A percentile compares a stretch with the other conserved stretches of the same genome.
These are phyloP conservation scores for Mesembryanthemum crystallinum DNA, from an alignment of 148 eudicot genomes.

Conservation along the genomic window DNA sequence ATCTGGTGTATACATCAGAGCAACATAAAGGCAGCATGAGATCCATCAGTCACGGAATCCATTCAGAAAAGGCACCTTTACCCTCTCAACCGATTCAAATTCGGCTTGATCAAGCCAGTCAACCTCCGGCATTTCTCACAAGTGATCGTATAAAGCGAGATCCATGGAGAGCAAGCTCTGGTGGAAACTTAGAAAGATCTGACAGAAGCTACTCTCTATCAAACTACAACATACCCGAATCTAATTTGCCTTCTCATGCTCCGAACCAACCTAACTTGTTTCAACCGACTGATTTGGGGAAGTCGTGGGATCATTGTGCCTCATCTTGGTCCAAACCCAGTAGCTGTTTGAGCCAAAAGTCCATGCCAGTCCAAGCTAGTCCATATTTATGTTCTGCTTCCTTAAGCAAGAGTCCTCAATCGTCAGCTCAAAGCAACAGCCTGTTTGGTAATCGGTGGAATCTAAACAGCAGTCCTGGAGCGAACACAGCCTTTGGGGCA, in stretches of 20 bases:
- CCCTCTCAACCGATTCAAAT: conserved; percentile 33
- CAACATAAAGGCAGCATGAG: conserved; percentile 32
- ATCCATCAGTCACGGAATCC: conserved; percentile 36
- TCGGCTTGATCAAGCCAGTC: conserved; percentile 35
- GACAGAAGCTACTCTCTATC: conserved; percentile 32
- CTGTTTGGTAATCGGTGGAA: conserved; percentile 39
- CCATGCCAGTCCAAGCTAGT: conserved; percentile 34
- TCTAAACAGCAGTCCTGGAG: conserved; percentile 31
- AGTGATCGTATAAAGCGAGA: conserved; percentile 35
- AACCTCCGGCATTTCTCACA: conserved; percentile 27
- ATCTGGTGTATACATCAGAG: conserved; percentile 40
- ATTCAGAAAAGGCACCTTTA: conserved; percentile 36
- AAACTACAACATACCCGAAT: conserved; percentile 31
- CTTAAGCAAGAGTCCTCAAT: conserved; percentile 35
- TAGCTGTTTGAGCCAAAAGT: conserved; percentile 39
- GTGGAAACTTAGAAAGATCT: conserved; percentile 28
- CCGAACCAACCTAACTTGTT: conserved; percentile 32
- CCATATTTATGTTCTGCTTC: conserved; percentile 35
- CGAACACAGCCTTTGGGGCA: conserved; percentile 31
- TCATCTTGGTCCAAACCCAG: conserved; percentile 42
- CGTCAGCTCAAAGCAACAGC: conserved; percentile 40
- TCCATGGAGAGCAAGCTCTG: conserved; percentile 43
- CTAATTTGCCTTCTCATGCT: conserved; percentile 31
- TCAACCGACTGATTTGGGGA: conserved; percentile 40
- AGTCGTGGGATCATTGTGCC: conserved; percentile 47